Conservation (phyloP, 495 filamentous ascomycete species). For the Schizothecium vesticola region DNA sequence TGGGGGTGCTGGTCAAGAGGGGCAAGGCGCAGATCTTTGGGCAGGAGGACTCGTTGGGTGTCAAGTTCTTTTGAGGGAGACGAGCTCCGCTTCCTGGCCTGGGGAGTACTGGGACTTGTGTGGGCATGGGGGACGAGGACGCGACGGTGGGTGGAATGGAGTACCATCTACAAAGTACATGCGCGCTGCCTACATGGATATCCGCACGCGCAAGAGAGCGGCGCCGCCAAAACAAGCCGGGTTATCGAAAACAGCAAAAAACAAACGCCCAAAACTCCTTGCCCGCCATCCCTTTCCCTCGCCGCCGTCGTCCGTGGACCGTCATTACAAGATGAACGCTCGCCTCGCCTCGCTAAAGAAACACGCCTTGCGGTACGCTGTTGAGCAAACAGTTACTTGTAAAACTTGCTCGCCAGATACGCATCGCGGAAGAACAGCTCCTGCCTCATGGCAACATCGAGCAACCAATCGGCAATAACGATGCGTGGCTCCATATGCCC, state of each 20-base stretch:
- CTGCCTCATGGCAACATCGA: conserved; percentile 86
- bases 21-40: conserved; percentile 95
- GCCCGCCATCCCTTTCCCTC: neutral
- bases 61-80: conserved; percentile 80
- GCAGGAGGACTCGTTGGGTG: conserved; percentile 74
- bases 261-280: neutral
- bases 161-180: neutral
- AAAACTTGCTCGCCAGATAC: conserved; percentile 26
- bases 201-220: neutral
- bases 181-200: neutral
- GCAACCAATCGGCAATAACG: conserved; percentile 79
- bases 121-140: neutral
- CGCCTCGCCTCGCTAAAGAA: neutral
- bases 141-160: neutral
- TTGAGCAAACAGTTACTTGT: neutral
- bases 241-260: neutral
- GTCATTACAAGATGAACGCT: neutral
- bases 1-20: conserved; percentile 74
- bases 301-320: neutral
- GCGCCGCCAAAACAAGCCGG: neutral
- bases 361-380: neutral
- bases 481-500: conserved; percentile 69
- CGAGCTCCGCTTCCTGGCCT: no score
- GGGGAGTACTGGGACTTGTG: neutral
- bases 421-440: conserved; percentile 61